Evolutionary conservation across 2,329 filamentous ascomycete genomes (phyloP).

Genomic region (Emergomyces africanus): DNA sequence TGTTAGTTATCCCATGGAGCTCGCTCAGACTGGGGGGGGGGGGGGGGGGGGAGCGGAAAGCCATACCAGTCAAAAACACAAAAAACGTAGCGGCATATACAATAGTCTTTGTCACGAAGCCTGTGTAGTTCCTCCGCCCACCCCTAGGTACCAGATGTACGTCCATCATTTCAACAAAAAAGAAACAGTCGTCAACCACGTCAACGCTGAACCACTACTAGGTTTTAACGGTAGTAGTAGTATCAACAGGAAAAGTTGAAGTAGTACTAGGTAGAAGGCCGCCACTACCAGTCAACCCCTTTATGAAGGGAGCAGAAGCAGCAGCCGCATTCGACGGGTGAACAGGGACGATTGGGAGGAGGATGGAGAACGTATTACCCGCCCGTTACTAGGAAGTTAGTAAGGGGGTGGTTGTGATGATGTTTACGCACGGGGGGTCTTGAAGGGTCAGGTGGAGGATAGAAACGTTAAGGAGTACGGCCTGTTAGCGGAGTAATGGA

Average conservation of each 20-base stretch:
- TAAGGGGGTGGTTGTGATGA: too few species aligned
- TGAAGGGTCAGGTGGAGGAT: background rate
- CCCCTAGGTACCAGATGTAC: constrained; percentile 32
- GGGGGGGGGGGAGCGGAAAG: too few species aligned
- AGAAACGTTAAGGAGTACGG: too few species aligned
- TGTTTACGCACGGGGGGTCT: too few species aligned
- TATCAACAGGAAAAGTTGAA: background rate
- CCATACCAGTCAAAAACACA: constrained; percentile 32
- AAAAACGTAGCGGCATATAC: constrained; percentile 34
- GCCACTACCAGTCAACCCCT: background rate
- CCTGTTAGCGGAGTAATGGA: too few species aligned
- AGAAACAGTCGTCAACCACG: background rate
- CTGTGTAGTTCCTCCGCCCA: constrained; percentile 33
- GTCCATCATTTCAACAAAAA: constrained; percentile 21
- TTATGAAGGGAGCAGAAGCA: background rate
- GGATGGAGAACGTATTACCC: background rate
- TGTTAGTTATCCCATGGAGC: too few species aligned
- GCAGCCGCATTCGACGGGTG: background rate
- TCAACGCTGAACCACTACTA: background rate
- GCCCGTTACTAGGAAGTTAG: background rate
- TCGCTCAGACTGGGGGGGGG: too few species aligned
- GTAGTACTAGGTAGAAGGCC: background rate
- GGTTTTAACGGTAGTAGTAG: background rate
- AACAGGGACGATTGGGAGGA: background rate
- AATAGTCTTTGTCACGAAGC: constrained; percentile 37